These are phyloP conservation scores for Aspergillus haitiensis DNA, from an alignment of 495 filamentous ascomycete genomes.

Conservation along the genomic window DNA sequence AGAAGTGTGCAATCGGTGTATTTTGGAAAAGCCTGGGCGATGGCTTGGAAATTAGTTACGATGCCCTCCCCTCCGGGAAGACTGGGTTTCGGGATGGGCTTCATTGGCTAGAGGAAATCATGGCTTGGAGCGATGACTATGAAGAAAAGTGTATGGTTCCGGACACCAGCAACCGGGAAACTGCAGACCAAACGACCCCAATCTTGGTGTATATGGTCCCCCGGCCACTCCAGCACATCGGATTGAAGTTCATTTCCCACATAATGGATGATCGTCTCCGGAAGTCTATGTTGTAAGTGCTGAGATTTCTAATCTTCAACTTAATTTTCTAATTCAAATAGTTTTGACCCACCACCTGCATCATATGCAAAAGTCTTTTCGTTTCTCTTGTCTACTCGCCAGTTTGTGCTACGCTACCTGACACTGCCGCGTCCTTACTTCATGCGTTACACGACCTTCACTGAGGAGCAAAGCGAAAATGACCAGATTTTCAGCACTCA, in stretches of 20 bases:
- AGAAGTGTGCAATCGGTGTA: slow-evolving; percentile 63
- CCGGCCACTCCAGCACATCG: slow-evolving; percentile 45
- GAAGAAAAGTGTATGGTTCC: slow-evolving; percentile 61
- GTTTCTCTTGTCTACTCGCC: slow-evolving; percentile 46
- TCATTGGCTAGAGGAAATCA: slow-evolving; percentile 64
- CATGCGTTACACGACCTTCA: slow-evolving; percentile 40
- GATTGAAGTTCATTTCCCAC: slow-evolving; percentile 51
- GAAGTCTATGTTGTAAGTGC: slow-evolving; percentile 62
- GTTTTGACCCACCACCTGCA: slow-evolving; percentile 36
- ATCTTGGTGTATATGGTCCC: slow-evolving; percentile 63
- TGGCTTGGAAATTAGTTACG: slow-evolving; percentile 58
- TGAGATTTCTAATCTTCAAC: background rate
- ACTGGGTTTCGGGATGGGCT: slow-evolving; percentile 59
- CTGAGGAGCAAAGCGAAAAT: slow-evolving; percentile 46
- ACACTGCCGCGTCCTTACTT: slow-evolving; percentile 53
- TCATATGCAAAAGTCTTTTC: slow-evolving; percentile 42
- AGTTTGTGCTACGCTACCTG: slow-evolving; percentile 56
- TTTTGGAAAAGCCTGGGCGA: slow-evolving; percentile 68
- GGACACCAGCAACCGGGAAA: slow-evolving; percentile 48
- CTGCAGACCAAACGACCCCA: slow-evolving; percentile 56
- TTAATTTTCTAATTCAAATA: slow-evolving; percentile 36
- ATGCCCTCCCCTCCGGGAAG: slow-evolving; percentile 37
- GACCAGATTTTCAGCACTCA: slow-evolving; percentile 49
- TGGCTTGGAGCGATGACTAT: slow-evolving; percentile 58
- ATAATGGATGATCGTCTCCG: slow-evolving; percentile 65